These are phyloP conservation scores for Candida krabiensis DNA, from an alignment of 805 yeast species.

Conservation along the genomic window DNA sequence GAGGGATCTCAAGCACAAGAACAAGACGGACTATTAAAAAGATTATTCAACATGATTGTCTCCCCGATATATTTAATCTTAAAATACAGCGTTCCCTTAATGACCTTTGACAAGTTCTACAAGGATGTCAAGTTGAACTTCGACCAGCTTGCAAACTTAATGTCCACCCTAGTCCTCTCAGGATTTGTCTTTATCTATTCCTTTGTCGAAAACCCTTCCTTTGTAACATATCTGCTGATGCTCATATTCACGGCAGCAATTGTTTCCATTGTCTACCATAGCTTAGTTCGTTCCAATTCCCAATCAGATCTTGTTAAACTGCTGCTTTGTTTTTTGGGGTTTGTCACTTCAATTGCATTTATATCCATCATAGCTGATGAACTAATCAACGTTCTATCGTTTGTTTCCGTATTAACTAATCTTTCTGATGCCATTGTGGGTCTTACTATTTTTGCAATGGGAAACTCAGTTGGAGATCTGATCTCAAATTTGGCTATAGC, in stretches of 20 bases:
- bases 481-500: conserved; percentile 83
- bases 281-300: conserved; percentile 14
- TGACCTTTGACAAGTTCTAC: conserved; percentile 22
- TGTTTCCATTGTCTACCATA: conserved; percentile 16
- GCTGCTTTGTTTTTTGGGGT: conserved; percentile 54
- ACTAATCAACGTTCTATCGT: conserved; percentile 62
- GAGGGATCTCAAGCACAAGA: conserved; percentile 7
- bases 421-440: conserved; percentile 83
- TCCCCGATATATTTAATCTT: conserved; percentile 22
- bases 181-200: conserved; percentile 23
- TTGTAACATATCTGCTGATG: conserved; percentile 13
- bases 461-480: conserved; percentile 89
- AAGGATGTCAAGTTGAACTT: conserved; percentile 21
- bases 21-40: conserved; percentile 5
- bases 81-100: conserved; percentile 24
- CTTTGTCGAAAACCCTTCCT: conserved; percentile 18
- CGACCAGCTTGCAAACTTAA: conserved; percentile 14
- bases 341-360: conserved; percentile 63
- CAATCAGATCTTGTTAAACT: conserved; percentile 26
- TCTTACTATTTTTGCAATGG: conserved; percentile 83
- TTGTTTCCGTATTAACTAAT: conserved; percentile 56
- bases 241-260: conserved; percentile 2
- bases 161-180: conserved; percentile 21
- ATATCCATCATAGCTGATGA: conserved; percentile 70
- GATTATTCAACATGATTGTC: conserved; percentile 11